Evolutionary conservation across 2,329 filamentous ascomycete genomes (phyloP).

Genomic region (Ascochyta lentis): DNA sequence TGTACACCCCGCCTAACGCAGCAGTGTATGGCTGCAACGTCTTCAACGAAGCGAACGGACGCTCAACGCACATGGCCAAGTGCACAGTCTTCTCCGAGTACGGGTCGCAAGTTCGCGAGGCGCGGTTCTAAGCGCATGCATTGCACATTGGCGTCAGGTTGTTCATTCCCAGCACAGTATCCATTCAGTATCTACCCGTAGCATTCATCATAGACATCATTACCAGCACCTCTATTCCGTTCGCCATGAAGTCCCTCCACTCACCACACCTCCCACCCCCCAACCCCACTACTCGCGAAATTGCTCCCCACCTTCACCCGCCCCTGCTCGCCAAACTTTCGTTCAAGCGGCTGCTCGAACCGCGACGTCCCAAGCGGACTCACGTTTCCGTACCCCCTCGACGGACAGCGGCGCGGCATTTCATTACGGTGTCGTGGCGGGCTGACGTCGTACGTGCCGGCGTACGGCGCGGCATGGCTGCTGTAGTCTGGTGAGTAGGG

Average conservation of each 20-base stretch:
- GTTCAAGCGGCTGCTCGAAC: conserved; percentile 6
- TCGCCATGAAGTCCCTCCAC: background rate
- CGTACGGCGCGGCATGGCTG: background rate
- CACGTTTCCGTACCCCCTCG: background rate
- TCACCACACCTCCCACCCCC: conserved; percentile 7
- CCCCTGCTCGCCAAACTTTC: background rate
- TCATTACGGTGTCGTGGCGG: conserved; percentile 11
- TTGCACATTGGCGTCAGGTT: background rate
- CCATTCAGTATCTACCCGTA: no score
- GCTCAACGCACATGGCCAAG: conserved; percentile 33
- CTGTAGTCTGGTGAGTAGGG: background rate
- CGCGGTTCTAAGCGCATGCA: background rate
- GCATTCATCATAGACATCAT: no score
- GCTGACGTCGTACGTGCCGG: background rate
- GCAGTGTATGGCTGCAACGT: conserved; percentile 81
- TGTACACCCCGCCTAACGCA: conserved; percentile 90
- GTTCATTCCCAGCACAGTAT: no score
- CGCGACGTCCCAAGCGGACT: conserved; percentile 8
- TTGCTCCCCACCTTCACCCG: background rate
- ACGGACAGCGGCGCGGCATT: background rate
- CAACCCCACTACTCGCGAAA: background rate
- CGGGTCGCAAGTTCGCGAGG: conserved; percentile 21
- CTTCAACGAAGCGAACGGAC: conserved; percentile 77
- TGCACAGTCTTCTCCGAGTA: conserved; percentile 46
- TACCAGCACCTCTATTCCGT: no score